Evolutionary conservation across 257 asterid species (phyloP).

Genomic region (Solanum sejunctum): DNA sequence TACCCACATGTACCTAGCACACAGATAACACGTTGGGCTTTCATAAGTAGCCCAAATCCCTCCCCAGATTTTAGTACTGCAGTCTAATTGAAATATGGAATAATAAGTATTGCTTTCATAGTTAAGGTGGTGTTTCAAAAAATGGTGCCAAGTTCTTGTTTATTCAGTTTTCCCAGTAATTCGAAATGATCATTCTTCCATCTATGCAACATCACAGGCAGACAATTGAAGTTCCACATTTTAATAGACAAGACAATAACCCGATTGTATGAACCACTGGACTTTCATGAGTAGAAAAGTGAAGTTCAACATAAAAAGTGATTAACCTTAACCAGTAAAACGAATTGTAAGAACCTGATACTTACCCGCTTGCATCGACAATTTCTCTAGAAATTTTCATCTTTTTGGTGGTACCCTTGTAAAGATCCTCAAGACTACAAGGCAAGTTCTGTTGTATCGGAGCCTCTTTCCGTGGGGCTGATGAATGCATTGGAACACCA

Average conservation of each 20-base stretch:
- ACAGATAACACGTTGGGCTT: background rate
- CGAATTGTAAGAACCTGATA: background rate
- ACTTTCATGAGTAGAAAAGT: background rate
- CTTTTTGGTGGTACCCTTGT: conserved; percentile 29
- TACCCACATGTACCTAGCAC: background rate
- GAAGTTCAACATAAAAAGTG: background rate
- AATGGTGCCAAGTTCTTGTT: background rate
- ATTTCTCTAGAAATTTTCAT: conserved; percentile 33
- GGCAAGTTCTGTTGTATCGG: conserved; percentile 20
- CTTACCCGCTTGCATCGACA: conserved; percentile 31
- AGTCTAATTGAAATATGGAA: background rate
- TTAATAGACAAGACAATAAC: background rate
- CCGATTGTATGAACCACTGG: background rate
- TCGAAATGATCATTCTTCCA: background rate
- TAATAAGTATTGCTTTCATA: background rate
- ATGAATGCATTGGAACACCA: conserved; percentile 16
- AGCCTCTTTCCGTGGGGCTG: conserved; percentile 15
- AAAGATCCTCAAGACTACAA: conserved; percentile 35
- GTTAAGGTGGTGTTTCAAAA: background rate
- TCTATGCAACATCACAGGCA: background rate
- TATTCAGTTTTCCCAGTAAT: background rate
- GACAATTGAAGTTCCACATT: background rate
- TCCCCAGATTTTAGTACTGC: background rate
- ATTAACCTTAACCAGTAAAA: background rate
- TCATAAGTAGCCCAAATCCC: background rate